Evolutionary conservation across 73 alveolate genomes (phyloP).

Genomic region (Blepharisma japonicum): DNA sequence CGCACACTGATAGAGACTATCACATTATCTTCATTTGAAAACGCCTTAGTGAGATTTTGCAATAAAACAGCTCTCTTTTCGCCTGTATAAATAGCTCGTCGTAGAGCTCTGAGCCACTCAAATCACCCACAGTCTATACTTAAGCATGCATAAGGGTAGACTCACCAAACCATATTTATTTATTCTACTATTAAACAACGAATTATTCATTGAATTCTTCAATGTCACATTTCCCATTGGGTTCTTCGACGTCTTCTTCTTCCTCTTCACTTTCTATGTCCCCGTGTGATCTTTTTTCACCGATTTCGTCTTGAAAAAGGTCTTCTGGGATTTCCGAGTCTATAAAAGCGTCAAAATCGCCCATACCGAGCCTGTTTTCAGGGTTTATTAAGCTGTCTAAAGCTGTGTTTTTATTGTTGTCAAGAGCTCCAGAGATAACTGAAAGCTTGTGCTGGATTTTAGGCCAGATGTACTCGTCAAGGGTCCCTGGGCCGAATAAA

Average conservation of each 20-base stretch:
- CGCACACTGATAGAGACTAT: conserved; percentile 48
- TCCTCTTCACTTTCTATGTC: conserved; percentile 38
- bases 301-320: no score
- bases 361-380: conserved; percentile 22
- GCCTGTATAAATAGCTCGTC: not conserved
- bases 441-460: conserved; percentile 70
- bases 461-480: conserved; percentile 82
- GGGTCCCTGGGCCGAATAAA: conserved; percentile 90
- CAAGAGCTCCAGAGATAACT: conserved; percentile 84
- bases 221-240: no score
- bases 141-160: conserved; percentile 24
- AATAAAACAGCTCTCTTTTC: not conserved
- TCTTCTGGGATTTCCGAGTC: conserved; percentile 22
- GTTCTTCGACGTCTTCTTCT: conserved; percentile 44
- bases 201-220: no score
- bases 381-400: conserved; percentile 30
- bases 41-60: not conserved
- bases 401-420: conserved; percentile 55
- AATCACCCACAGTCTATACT: not conserved
- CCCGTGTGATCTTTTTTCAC: conserved; percentile 35
- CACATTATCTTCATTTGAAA: conserved; percentile 27
- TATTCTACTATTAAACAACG: no score
- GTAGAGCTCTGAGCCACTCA: conserved; percentile 14
- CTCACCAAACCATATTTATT: not conserved
- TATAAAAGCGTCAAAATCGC: conserved; percentile 13